These are phyloP conservation scores for Nepenthes gracilis DNA, from an alignment of 148 eudicot species.

Conservation along the genomic window DNA sequence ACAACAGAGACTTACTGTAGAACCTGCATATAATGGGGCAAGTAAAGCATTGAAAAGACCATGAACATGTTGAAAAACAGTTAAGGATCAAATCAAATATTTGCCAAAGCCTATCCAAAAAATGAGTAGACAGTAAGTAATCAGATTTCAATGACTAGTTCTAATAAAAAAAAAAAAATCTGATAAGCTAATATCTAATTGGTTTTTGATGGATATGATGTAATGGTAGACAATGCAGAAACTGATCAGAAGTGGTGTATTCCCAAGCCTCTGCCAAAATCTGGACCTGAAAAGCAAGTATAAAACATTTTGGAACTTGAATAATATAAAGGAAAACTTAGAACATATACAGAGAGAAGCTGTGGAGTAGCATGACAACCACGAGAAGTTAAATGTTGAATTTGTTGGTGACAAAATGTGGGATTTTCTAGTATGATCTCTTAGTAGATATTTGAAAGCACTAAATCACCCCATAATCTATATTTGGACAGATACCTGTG, in stretches of 20 bases:
- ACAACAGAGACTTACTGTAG: slow-evolving; percentile 41
- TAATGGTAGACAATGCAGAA: slow-evolving; percentile 86
- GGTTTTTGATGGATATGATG: slow-evolving; percentile 75
- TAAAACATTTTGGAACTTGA: background rate
- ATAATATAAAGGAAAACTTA: background rate
- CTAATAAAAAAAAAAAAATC: too few species aligned
- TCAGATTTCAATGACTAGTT: too few species aligned
- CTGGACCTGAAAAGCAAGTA: slow-evolving; percentile 60
- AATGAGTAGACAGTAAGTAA: too few species aligned
- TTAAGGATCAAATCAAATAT: slow-evolving; percentile 38
- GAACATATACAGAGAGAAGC: background rate
- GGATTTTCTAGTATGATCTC: background rate
- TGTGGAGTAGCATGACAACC: background rate
- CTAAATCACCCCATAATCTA: background rate
- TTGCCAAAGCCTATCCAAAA: too few species aligned
- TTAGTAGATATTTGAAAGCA: background rate
- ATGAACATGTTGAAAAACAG: slow-evolving; percentile 67
- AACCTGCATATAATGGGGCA: slow-evolving; percentile 89
- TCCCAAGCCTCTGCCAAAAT: slow-evolving; percentile 82
- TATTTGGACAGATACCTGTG: slow-evolving; percentile 53
- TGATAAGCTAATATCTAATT: too few species aligned
- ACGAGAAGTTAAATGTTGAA: too few species aligned
- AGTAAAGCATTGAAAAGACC: slow-evolving; percentile 92
- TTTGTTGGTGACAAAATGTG: background rate
- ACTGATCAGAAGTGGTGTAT: slow-evolving; percentile 66